Percentiles rank a stretch among this genome's conserved stretches.
Conservation (phyloP, 1,139 yeast species). For the Geotrichum cucujoidarum region DNA sequence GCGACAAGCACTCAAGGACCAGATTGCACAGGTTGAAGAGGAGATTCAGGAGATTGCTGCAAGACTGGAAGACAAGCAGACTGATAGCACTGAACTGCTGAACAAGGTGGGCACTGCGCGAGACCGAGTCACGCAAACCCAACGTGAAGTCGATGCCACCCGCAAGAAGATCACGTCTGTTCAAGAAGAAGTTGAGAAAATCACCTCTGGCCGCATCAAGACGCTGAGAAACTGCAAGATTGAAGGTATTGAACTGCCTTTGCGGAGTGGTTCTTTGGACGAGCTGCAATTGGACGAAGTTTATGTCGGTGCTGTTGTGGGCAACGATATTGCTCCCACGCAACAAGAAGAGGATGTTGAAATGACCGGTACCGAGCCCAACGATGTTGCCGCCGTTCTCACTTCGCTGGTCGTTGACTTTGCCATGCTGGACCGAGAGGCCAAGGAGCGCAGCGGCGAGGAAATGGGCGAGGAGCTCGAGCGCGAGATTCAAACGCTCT, state of each 20-base stretch:
- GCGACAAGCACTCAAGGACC: constrained; percentile 8
- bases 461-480: constrained; percentile 39
- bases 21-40: constrained; percentile 25
- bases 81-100: constrained; percentile 20
- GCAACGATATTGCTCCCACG: constrained; percentile 15
- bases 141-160: constrained; percentile 18
- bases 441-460: constrained; percentile 37
- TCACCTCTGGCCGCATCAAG: constrained; percentile 55
- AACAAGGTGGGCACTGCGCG: constrained; percentile 12
- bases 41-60: constrained; percentile 33
- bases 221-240: constrained; percentile 70
- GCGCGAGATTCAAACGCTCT: constrained; percentile 48
- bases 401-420: constrained; percentile 51
- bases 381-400: constrained; percentile 29
- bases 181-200: constrained; percentile 54
- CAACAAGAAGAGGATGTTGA: constrained; percentile 22
- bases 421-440: constrained; percentile 44
- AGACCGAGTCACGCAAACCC: constrained; percentile 16
- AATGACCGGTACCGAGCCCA: constrained; percentile 36
- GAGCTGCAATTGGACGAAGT: constrained; percentile 42
- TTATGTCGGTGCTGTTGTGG: constrained; percentile 15
- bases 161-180: constrained; percentile 39
- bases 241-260: constrained; percentile 63
- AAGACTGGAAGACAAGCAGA: constrained; percentile 37
- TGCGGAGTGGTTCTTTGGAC: constrained; percentile 53